phyloP scores from a whole-genome alignment of 1,284 basidiomycete species.

The Apiotrichum sp. region DNA sequence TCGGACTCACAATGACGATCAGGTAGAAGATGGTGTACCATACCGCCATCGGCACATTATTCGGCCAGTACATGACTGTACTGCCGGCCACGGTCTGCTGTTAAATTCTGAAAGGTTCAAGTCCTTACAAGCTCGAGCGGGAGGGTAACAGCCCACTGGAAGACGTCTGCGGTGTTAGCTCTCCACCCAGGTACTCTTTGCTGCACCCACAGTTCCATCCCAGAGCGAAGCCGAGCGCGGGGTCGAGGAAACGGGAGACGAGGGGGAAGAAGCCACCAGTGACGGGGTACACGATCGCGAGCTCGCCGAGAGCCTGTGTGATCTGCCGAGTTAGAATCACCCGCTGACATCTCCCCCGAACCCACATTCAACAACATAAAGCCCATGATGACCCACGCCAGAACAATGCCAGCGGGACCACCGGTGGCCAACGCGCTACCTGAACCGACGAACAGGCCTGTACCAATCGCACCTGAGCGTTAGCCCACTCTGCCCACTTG shows the following conservation, averaged over 20 bases:
- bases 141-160: slow-evolving; percentile 45
- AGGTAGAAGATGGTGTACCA: slow-evolving; percentile 47
- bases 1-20: slow-evolving; percentile 25
- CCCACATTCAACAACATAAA: slow-evolving; percentile 18
- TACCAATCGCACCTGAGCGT: slow-evolving; percentile 3
- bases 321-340: slow-evolving; percentile 13
- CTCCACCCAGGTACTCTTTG: slow-evolving; percentile 17
- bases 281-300: slow-evolving; percentile 49
- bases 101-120: slow-evolving; percentile 11
- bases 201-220: slow-evolving; percentile 41
- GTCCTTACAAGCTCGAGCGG: slow-evolving; percentile 38
- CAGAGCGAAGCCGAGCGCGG: slow-evolving; percentile 40
- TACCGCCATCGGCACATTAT: slow-evolving; percentile 34
- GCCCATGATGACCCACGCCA: slow-evolving; percentile 43
- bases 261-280: slow-evolving; percentile 50
- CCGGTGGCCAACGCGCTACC: slow-evolving; percentile 48
- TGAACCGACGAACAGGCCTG: slow-evolving; percentile 40
- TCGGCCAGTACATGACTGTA: slow-evolving; percentile 42
- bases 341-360: too few relatives aligned
- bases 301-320: slow-evolving; percentile 48
- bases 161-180: slow-evolving; percentile 23
- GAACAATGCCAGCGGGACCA: slow-evolving; percentile 50
- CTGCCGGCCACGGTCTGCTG: slow-evolving; percentile 29
- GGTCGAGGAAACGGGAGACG: slow-evolving; percentile 40
- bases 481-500: not conserved